Base-by-base conservation (phyloP, 2,329 filamentous ascomycete species). In the Diaporthe amygdali region DNA sequence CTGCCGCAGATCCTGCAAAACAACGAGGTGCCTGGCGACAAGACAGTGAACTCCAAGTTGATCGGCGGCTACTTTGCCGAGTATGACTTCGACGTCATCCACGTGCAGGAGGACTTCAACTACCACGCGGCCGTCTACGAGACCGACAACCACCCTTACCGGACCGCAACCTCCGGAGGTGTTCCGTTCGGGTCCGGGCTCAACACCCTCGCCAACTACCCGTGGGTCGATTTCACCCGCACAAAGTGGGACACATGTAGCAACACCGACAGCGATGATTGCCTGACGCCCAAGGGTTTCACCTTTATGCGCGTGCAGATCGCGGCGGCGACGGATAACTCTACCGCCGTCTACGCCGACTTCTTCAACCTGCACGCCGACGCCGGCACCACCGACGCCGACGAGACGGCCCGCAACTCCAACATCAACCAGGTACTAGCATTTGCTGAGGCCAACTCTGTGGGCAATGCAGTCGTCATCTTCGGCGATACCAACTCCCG, bases 21-120 rank as follows among this genome's bases (percentile, higher is more conserved):
- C 75, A 92, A 92, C 77, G 89, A 86, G 5, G 86, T 91, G 2
- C 85, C 88, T 2, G 90, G 91, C 27, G 87, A 91, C 78, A 92
- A 92, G 80, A 81, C 82, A 0, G 83, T 82, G 8, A 92, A 92
- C 78, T 84, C 89, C 1, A 81, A 81, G 12, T 78, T 80, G 34
- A 91, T 92, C 61, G 91, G 91, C 0, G 77, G 83, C 5, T 82
- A 86, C 66, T 89, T 93, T 75, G 81, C 87, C 6, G 74, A 87
- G 76, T 87, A 90, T 71, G 84, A 81, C 69, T 91, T 89, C 79
- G 89, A 91, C 74, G 80, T 93, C 34, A 89, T 92, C 77, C 85
- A 93, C 74, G 82, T 91, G 17, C 91, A 93, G 78, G 91, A 92
- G 82, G 86, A 92, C 78, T 92, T 92, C 83, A 91, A 91, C 80